These are phyloP conservation scores for Avena sativa DNA, from an alignment of 176 grass and related monocot genomes.

Conservation along the genomic window DNA sequence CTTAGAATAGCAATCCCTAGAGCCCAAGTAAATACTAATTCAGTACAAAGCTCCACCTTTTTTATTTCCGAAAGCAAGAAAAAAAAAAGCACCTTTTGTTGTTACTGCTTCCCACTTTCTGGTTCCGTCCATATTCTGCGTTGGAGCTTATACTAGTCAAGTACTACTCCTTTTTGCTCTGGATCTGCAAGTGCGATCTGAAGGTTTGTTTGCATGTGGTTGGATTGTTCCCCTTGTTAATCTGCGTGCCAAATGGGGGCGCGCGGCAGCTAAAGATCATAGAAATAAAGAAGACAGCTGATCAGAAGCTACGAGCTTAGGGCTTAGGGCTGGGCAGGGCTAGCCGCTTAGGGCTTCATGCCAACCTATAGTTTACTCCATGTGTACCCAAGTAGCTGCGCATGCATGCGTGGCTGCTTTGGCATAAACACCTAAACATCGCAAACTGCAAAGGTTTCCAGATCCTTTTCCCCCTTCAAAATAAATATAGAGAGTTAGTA, in stretches of 20 bases:
- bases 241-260: constrained; percentile 68
- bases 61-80: neutral
- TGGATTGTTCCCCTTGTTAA: constrained; percentile 61
- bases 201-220: constrained; percentile 49
- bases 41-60: neutral
- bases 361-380: constrained; percentile 37
- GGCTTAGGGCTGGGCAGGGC: constrained; percentile 53
- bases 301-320: constrained; percentile 57
- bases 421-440: constrained; percentile 64
- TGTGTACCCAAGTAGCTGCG: constrained; percentile 13
- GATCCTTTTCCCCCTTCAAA: constrained; percentile 13
- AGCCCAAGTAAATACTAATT: neutral
- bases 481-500: neutral
- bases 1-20: neutral
- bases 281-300: constrained; percentile 43
- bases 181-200: constrained; percentile 42
- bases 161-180: neutral
- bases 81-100: neutral
- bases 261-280: constrained; percentile 54
- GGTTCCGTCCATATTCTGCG: constrained; percentile 3
- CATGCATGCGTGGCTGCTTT: constrained; percentile 42
- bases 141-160: neutral
- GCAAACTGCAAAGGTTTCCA: constrained; percentile 44
- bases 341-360: neutral
- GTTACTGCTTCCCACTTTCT: constrained; percentile 6